phyloP scores from a whole-genome alignment of 441 rosid genomes.

The Aleurites moluccanus region DNA sequence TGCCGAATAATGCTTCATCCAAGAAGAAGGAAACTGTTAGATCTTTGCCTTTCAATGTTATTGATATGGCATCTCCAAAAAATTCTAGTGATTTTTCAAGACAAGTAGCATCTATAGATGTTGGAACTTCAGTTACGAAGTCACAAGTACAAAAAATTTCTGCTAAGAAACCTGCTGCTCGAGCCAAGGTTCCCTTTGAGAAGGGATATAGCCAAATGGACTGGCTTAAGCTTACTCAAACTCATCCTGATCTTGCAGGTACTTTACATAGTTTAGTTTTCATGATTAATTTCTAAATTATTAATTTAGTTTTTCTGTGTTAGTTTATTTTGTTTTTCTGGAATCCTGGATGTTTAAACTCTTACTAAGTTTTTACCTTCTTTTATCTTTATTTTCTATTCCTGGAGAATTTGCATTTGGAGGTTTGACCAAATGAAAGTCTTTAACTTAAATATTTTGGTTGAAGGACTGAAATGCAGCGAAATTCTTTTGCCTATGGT shows the following conservation, averaged over 20 bases:
- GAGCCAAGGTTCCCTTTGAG: conserved; percentile 87
- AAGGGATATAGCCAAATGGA: conserved; percentile 94
- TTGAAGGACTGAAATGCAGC: background rate
- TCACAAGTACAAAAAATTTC: conserved; percentile 30
- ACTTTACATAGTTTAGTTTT: conserved; percentile 24
- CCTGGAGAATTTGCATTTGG: background rate
- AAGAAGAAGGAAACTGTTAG: conserved; percentile 54
- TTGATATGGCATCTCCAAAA: conserved; percentile 44
- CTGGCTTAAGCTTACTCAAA: conserved; percentile 74
- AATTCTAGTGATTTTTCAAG: conserved; percentile 32
- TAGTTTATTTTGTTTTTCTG: background rate
- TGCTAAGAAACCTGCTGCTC: conserved; percentile 52
- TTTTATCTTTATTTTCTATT: background rate
- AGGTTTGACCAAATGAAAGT: background rate
- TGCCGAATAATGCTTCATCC: conserved; percentile 30
- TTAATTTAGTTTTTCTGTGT: background rate
- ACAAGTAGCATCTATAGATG: conserved; percentile 31
- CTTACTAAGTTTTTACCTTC: background rate
- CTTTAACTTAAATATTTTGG: background rate
- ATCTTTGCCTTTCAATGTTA: conserved; percentile 63
- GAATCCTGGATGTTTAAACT: background rate
- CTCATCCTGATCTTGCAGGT: conserved; percentile 98
- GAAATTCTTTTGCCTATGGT: background rate
- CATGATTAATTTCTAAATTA: background rate
- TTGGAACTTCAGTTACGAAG: conserved; percentile 33